Conservation (phyloP, 169 alveolate genomes). For the Amoebophrya sp. region DNA sequence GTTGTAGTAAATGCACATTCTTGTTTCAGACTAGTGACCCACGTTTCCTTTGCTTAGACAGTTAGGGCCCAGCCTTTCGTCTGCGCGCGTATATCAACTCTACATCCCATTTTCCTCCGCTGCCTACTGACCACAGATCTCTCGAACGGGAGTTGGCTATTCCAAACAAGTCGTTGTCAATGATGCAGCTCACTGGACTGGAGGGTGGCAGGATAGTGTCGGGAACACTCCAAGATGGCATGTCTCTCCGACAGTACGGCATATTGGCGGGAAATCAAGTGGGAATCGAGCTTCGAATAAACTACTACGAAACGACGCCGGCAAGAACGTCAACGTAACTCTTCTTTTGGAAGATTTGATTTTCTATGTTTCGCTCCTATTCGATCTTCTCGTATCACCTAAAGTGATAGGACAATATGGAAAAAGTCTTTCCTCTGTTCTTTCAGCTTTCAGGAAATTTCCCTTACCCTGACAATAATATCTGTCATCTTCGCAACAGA, state of each 20-base stretch:
- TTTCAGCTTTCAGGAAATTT: too few relatives aligned
- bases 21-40: too few relatives aligned
- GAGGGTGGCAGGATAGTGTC: background rate
- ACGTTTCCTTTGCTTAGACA: too few relatives aligned
- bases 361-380: too few relatives aligned
- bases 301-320: background rate
- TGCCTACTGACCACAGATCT: too few relatives aligned
- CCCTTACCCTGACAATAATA: background rate
- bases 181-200: slow-evolving; percentile 16
- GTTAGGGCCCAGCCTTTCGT: too few relatives aligned
- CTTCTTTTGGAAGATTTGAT: background rate
- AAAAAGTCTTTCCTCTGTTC: too few relatives aligned
- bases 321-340: background rate
- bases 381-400: too few relatives aligned
- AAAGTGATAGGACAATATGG: too few relatives aligned
- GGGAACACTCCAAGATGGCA: background rate
- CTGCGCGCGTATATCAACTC: too few relatives aligned
- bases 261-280: background rate
- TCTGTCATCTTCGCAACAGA: background rate
- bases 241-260: background rate
- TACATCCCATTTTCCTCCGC: too few relatives aligned
- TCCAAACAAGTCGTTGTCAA: background rate
- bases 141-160: background rate
- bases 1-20: too few relatives aligned
- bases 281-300: background rate